phyloP scores from a whole-genome alignment of 2,329 filamentous ascomycete genomes.

The Colletotrichum neosansevieriae region DNA sequence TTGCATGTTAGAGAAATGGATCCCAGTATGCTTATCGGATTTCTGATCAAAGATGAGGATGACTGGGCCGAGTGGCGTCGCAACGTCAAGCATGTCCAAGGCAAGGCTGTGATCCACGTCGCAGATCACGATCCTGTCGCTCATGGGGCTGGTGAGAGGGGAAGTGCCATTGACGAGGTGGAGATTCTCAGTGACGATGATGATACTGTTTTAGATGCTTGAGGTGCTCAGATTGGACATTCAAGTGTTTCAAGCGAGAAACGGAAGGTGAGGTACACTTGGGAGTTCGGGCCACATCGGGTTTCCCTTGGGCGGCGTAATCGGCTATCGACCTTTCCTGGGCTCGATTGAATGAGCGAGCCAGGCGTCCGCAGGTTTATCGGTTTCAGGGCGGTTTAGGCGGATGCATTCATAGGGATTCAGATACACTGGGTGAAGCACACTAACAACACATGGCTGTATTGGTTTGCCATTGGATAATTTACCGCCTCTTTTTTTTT shows the following conservation, averaged over 20 bases:
- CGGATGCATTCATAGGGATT: no score
- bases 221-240: neutral
- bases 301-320: neutral
- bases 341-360: no score
- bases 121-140: conserved; percentile 75
- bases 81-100: conserved; percentile 79
- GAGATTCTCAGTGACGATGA: conserved; percentile 85
- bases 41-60: conserved; percentile 83
- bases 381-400: no score
- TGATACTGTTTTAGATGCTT: conserved; percentile 51
- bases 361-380: no score
- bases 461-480: neutral
- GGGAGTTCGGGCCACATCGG: neutral
- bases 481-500: conserved; percentile 55
- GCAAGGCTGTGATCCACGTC: conserved; percentile 88
- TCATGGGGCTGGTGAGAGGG: conserved; percentile 69
- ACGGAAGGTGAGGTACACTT: neutral
- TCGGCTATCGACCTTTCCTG: no score
- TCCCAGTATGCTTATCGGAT: conserved; percentile 96
- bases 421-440: neutral
- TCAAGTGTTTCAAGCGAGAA: neutral
- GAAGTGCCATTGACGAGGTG: conserved; percentile 87
- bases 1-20: conserved; percentile 94
- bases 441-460: neutral
- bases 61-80: conserved; percentile 89